Evolutionary conservation across 2,329 filamentous ascomycete species (phyloP), one percentile per base, ranked within the genome.

Genomic region (Fusarium brachygibbosum): DNA sequence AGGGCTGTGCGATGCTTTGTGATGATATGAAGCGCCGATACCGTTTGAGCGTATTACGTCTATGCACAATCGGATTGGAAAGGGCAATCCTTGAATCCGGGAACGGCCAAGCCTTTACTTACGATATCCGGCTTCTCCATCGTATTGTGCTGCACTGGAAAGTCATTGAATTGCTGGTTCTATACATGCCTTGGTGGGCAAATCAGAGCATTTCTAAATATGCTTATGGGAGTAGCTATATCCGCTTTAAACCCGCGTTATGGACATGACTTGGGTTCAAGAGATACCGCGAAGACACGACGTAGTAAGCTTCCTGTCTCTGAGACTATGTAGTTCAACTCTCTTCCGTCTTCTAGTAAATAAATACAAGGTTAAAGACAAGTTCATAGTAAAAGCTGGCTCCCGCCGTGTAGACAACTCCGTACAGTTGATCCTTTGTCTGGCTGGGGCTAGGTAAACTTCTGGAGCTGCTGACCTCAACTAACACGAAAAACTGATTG

Each of bases 201-300:
- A 64, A 70, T 68, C 63, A 68, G 50, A 64, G 46, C 38, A 35
- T 31, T 41, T 28, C 25, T 64, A 68, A 70, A 69, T 55, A 38
- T 70, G 55, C 55, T 58, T 69, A 68, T 68, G 25, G 17, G 9
- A 29, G 14, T 17, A 2, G 7, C 13, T 63, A 67, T 45, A 51
- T 17, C 62, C 62, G 63, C 25, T 28, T 45, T 37, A 63, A 63
- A 56, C 29, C 66, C 53, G 57, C 4, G 9, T 4, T 25, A 10
- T 6, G 23, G 28, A 17, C 2, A 8, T 45, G 31, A 10, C 14
- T 10, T 21, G 9, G 21, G 38, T 29, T 7, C 21, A 12, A 42
- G 21, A 17, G 14, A 34, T n/a, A n/a, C n/a, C n/a, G n/a, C n/a
- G n/a, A n/a, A n/a, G n/a, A n/a, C n/a, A n/a, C 23, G 25, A 31